Evolutionary conservation across 352 stramenopile genomes (phyloP).

Genomic region (Phytophthora ohioensis): DNA sequence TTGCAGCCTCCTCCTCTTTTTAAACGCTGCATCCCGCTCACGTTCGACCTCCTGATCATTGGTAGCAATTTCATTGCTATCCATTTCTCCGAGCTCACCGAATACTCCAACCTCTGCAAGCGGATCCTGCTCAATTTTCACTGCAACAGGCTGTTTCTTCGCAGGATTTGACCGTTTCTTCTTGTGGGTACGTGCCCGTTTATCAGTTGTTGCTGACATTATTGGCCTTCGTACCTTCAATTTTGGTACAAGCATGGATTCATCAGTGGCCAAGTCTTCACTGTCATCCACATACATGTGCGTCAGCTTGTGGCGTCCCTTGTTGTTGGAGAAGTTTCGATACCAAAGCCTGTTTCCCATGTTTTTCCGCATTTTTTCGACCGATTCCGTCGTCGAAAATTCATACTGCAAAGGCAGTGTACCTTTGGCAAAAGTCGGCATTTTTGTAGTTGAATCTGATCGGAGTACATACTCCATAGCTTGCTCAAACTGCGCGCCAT

Average conservation of each 20-base stretch:
- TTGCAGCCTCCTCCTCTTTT: conserved; percentile 16
- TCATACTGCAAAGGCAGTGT: conserved; percentile 42
- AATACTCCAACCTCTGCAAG: conserved; percentile 15
- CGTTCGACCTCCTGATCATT: conserved; percentile 7
- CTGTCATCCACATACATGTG: conserved; percentile 32
- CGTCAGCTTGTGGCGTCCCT: conserved; percentile 32
- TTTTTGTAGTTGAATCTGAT: conserved; percentile 40
- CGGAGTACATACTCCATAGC: conserved; percentile 31
- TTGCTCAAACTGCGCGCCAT: conserved; percentile 40
- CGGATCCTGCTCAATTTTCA: conserved; percentile 29
- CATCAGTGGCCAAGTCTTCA: conserved; percentile 1
- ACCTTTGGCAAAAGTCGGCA: conserved; percentile 38
- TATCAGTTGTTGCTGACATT: background rate
- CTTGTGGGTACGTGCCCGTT: background rate
- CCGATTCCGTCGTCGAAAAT: conserved; percentile 24
- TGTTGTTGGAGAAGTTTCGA: conserved; percentile 44
- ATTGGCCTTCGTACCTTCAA: conserved; percentile 19
- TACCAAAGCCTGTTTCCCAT: conserved; percentile 41
- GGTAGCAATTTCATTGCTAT: conserved; percentile 4
- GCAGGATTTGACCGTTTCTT: conserved; percentile 20
- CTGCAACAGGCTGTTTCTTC: background rate
- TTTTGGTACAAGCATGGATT: conserved; percentile 9
- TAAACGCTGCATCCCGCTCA: background rate
- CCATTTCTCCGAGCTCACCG: conserved; percentile 9
- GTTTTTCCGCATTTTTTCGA: conserved; percentile 23